Base-by-base conservation (phyloP, 164 flowering plant species). In the Liriodendron chinense region DNA sequence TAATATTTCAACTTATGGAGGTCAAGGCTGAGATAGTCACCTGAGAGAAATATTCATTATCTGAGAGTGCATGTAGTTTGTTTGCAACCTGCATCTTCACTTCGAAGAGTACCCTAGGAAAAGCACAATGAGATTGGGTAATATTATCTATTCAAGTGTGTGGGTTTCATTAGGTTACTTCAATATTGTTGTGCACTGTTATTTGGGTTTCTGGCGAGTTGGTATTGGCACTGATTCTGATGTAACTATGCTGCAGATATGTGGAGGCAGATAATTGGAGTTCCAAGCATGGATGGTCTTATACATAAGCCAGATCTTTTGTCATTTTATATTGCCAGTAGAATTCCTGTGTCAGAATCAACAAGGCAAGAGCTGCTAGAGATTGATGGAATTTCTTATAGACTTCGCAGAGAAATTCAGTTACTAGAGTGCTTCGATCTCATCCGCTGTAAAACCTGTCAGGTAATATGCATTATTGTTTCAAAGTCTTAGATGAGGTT, bases 311-410 rank as follows among this genome's bases (percentile, higher is more conserved):
- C 99, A 12, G 97, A 82, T 77, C 82, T 90, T 63, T 84, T 96
- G 72, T 96, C 99, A 24, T 96, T 94, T 80, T 75, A 82, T 70
- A 84, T 96, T 75, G 99, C 90, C 48, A 91, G 99, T 80, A 91
- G 89, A 84, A 88, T 92, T 77, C 98, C 99, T 43, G 86, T 91
- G 21, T 92, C 99, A 74, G 97, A 83, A 71, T 87, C 92, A 68
- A 81, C 79, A 57, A 89, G 92, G 80, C 99, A 96, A 80, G 98
- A 92, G 74, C 91, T 96, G 76, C 77, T 96, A 78, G 99, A 92
- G 77, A 89, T 96, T 65, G 90, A 94, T 86, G 98, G 97, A 64
- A 82, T 89, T 79, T 85, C 95, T 64, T 89, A 94, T 80, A 85
- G 99, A 81, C 76, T 96, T 78, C 96, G 89, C 12, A 85, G 91